These are phyloP conservation scores for Arabidopsis hybrid DNA, from an alignment of 441 rosid genomes.

Conservation along the genomic window DNA sequence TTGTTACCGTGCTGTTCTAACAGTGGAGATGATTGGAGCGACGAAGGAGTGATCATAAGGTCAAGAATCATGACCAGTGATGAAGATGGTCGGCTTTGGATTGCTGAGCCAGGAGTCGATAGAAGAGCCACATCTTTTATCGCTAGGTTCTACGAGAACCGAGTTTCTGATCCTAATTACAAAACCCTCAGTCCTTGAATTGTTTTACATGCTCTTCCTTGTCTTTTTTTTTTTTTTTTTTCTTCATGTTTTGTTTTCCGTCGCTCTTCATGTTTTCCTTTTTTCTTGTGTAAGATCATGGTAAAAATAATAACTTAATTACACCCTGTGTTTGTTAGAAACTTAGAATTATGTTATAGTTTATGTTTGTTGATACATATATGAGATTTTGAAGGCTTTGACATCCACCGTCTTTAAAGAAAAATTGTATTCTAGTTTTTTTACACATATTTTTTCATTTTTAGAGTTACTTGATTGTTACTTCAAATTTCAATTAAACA, in stretches of 20 bases:
- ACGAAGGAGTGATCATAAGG: conserved; percentile 63
- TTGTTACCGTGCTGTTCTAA: conserved; percentile 69
- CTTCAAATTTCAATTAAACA: background rate
- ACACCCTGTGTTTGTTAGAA: conserved; percentile 1
- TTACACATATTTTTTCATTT: background rate
- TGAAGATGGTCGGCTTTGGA: conserved; percentile 73
- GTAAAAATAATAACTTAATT: conserved; percentile 6
- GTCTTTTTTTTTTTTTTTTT: background rate
- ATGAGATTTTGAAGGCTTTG: background rate
- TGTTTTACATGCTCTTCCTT: conserved; percentile 13
- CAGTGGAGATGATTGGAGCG: conserved; percentile 56
- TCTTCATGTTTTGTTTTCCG: background rate
- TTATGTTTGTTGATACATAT: background rate
- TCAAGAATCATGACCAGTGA: conserved; percentile 62
- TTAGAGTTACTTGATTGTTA: background rate
- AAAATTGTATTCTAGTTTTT: background rate
- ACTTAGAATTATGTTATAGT: background rate
- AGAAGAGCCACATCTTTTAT: conserved; percentile 74
- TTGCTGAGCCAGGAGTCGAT: conserved; percentile 80
- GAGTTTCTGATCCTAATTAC: conserved; percentile 59
- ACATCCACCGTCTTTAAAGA: background rate
- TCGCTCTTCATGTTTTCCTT: background rate
- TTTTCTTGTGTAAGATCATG: conserved; percentile 15
- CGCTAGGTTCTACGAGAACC: conserved; percentile 63
- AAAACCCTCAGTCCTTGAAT: conserved; percentile 52